Base-by-base conservation (phyloP, 129 eudicot genomes). In the Helichrysum umbraculigerum region DNA sequence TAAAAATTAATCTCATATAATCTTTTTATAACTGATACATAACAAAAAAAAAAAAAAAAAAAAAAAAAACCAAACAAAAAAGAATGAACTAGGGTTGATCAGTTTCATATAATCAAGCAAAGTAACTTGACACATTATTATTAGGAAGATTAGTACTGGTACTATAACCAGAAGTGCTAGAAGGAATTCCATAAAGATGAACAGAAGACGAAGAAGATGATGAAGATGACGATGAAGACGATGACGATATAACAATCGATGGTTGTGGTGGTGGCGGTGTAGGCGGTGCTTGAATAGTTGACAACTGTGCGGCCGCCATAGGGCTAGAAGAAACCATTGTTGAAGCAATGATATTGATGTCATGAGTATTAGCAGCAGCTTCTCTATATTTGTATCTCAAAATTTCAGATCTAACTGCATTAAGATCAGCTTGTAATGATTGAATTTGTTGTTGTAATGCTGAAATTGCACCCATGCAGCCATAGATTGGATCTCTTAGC, bases 391-490 rank as follows among this genome's bases (percentile, higher is more conserved):
- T 88, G 79, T 73, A 84, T 60, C 89, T 84, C 68, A 83, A 35
- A 7, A 88, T 86, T 73, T 88, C 93, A 42, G 86, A 81, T 41
- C 88, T 82, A 21, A 88, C 88, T 7, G 87, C 86, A 72, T 80
- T 82, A 3, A 88, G 87, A 67, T 88, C 86, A 54, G 85, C 75
- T 79, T 88, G 93, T 42, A 88, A 59, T 32, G 84, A 70, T 72
- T 88, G 93, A 20, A 88, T 79, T 81, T 88, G 88, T 47, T 81
- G 93, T 79, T 88, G 93, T 41, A 88, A 66, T 21, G 93, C 84
- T 6, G 90, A 88, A 39, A 88, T 88, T 69, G 93, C 93, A 69
- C 93, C 93, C 93, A 88, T 88, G 88, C 93, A 88, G 3, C 93
- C 93, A 29, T 88, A 88, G 32, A 88, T 75, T 16, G 93, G 93